A percentile compares a stretch with the other conserved stretches of the same genome.
These are phyloP conservation scores for Pleurotus pulmonarius DNA, from an alignment of 768 basidiomycete species.

Conservation along the genomic window DNA sequence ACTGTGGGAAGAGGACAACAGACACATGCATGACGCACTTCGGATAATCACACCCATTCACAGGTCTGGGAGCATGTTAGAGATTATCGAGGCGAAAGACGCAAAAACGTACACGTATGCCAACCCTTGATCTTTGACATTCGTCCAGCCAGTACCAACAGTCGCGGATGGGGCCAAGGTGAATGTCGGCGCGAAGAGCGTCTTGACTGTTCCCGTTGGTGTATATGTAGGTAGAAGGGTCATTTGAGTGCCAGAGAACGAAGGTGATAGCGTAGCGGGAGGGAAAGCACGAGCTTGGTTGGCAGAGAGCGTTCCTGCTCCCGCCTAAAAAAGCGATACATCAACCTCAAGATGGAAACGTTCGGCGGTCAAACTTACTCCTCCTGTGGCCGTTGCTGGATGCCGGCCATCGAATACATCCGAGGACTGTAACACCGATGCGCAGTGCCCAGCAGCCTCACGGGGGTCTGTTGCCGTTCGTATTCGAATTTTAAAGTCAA, in stretches of 20 bases:
- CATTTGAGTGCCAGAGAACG: slow-evolving; percentile 49
- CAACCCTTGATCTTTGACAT: slow-evolving; percentile 55
- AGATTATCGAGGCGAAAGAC: slow-evolving; percentile 4
- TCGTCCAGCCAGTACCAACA: slow-evolving; percentile 76
- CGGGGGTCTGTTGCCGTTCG: slow-evolving; percentile 32
- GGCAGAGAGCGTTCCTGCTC: slow-evolving; percentile 58
- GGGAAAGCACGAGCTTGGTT: slow-evolving; percentile 60
- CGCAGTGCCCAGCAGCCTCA: slow-evolving; percentile 43
- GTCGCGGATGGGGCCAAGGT: slow-evolving; percentile 46
- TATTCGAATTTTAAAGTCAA: background rate
- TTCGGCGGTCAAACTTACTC: slow-evolving; percentile 26
- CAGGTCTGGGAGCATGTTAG: slow-evolving; percentile 26
- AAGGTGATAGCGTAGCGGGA: slow-evolving; percentile 53
- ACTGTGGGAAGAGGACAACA: background rate
- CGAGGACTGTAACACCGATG: slow-evolving; percentile 30
- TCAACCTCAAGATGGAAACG: no score
- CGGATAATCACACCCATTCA: slow-evolving; percentile 65
- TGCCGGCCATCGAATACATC: slow-evolving; percentile 48
- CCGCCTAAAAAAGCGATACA: slow-evolving; percentile 25
- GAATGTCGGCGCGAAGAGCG: slow-evolving; percentile 61
- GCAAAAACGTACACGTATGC: slow-evolving; percentile 46
- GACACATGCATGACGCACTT: slow-evolving; percentile 29
- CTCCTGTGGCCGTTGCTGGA: slow-evolving; percentile 69
- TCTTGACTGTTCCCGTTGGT: slow-evolving; percentile 60
- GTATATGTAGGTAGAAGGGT: slow-evolving; percentile 66